Percentiles rank a stretch among this genome's conserved stretches.
These are phyloP conservation scores for Harringtonia aguacate DNA, from an alignment of 2,329 filamentous ascomycete species.

Conservation along the genomic window DNA sequence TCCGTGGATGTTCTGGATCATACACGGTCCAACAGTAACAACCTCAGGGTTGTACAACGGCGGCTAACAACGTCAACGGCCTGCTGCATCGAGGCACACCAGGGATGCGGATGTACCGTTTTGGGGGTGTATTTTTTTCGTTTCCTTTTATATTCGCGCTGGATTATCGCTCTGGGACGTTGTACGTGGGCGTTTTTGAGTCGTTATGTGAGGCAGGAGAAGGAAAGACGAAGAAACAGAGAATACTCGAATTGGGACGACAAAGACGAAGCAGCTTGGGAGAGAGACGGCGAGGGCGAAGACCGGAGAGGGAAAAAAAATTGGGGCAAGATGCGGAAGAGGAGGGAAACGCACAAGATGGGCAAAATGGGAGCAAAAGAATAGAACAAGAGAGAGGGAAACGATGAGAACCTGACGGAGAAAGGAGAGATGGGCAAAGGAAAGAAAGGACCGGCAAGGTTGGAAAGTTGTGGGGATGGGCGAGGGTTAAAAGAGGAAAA, in stretches of 20 bases:
- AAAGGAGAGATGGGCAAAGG: not conserved
- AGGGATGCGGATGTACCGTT: not conserved
- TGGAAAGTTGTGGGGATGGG: conserved; percentile 12
- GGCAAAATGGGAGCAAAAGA: not conserved
- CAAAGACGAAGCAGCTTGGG: too few species aligned
- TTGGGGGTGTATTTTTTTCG: too few species aligned
- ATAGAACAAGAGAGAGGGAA: not conserved
- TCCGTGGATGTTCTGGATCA: too few species aligned
- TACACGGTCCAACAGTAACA: too few species aligned
- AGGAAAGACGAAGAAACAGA: too few species aligned
- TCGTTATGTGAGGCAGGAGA: too few species aligned
- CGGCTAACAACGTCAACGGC: not conserved
- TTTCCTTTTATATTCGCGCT: too few species aligned
- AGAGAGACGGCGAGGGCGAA: too few species aligned
- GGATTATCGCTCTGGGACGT: too few species aligned
- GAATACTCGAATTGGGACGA: too few species aligned
- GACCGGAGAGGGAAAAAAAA: too few species aligned
- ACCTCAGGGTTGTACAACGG: not conserved
- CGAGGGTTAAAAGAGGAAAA: conserved; percentile 8
- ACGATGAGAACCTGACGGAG: not conserved
- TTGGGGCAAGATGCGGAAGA: not conserved
- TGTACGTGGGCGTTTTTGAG: too few species aligned
- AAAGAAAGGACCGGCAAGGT: conserved; percentile 5
- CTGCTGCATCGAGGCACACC: not conserved
- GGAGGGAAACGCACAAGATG: not conserved